Conservation (phyloP, 106 monocot genomes). For the Dendrobium officinale region DNA sequence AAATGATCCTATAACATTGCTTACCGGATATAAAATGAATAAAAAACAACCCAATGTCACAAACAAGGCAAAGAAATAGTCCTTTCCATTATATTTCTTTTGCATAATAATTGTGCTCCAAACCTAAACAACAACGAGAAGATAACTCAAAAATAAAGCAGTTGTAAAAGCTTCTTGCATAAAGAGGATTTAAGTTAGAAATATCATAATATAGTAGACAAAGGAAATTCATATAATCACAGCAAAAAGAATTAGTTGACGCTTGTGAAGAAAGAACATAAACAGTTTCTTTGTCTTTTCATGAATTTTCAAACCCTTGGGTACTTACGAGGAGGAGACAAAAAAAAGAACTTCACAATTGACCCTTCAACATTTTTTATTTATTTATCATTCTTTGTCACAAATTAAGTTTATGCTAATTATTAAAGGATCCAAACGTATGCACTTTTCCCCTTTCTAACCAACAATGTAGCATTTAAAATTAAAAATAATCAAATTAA, state of each 20-base stretch:
- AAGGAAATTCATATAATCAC: neutral
- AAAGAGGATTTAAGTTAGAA: neutral
- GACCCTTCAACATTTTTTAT: neutral
- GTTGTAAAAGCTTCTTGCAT: neutral
- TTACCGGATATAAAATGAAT: conserved; percentile 92
- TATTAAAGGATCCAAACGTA: neutral
- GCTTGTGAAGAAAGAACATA: neutral
- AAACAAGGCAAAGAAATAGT: conserved; percentile 80
- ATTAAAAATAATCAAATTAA: neutral
- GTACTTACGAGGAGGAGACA: neutral
- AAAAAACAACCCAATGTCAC: conserved; percentile 86
- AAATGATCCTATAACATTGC: neutral
- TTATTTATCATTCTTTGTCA: neutral
- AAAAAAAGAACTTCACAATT: neutral
- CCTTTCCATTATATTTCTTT: conserved; percentile 83
- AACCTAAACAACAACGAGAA: conserved; percentile 33
- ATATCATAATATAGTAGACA: neutral
- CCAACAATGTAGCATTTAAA: neutral
- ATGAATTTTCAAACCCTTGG: conserved; percentile 3
- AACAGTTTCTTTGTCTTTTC: neutral
- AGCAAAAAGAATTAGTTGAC: neutral
- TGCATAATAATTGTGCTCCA: conserved; percentile 96
- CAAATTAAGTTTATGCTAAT: neutral
- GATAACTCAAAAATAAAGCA: neutral
- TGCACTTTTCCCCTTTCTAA: neutral